These are phyloP conservation scores for Corinectria fuckeliana DNA, from an alignment of 2,329 filamentous ascomycete genomes.

Conservation along the genomic window DNA sequence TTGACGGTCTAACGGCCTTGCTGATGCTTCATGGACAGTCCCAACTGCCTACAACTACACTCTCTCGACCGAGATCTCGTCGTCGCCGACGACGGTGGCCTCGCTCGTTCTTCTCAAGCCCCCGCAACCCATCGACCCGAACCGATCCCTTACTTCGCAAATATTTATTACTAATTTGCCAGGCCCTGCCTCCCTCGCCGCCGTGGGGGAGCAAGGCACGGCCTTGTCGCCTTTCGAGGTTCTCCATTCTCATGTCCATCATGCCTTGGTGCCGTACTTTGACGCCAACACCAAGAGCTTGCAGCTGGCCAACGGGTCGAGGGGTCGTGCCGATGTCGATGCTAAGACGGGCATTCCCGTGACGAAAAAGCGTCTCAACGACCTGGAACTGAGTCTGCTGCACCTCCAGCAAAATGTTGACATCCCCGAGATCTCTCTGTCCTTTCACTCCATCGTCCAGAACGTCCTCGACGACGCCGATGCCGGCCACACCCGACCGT, in stretches of 20 bases:
- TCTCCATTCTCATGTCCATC: slow-evolving; percentile 89
- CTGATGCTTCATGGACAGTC: slow-evolving; percentile 40
- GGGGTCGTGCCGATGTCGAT: slow-evolving; percentile 83
- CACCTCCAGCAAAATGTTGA: slow-evolving; percentile 98
- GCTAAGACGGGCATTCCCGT: slow-evolving; percentile 93
- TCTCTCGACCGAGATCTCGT: slow-evolving; percentile 81
- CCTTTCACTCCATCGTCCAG: slow-evolving; percentile 89
- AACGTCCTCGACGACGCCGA: slow-evolving; percentile 80
- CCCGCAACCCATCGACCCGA: slow-evolving; percentile 84
- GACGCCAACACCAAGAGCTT: slow-evolving; percentile 92
- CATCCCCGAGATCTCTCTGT: slow-evolving; percentile 88
- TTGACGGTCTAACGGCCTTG: not conserved
- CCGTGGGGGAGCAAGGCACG: slow-evolving; percentile 72
- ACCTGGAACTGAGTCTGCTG: slow-evolving; percentile 86
- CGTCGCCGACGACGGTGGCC: slow-evolving; percentile 78
- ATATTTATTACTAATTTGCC: slow-evolving; percentile 93
- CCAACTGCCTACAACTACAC: slow-evolving; percentile 73
- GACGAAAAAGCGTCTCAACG: slow-evolving; percentile 96
- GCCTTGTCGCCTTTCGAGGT: slow-evolving; percentile 87
- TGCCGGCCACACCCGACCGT: slow-evolving; percentile 69
- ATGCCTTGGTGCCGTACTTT: slow-evolving; percentile 93
- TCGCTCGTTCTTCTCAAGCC: slow-evolving; percentile 92
- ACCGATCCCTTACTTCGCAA: slow-evolving; percentile 82
- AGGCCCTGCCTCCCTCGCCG: slow-evolving; percentile 74
- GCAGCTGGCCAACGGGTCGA: slow-evolving; percentile 68